Evolutionary conservation across 768 basidiomycete species (phyloP), one percentile per base, ranked within the genome.

Genomic region (Auriscalpium vulgare): DNA sequence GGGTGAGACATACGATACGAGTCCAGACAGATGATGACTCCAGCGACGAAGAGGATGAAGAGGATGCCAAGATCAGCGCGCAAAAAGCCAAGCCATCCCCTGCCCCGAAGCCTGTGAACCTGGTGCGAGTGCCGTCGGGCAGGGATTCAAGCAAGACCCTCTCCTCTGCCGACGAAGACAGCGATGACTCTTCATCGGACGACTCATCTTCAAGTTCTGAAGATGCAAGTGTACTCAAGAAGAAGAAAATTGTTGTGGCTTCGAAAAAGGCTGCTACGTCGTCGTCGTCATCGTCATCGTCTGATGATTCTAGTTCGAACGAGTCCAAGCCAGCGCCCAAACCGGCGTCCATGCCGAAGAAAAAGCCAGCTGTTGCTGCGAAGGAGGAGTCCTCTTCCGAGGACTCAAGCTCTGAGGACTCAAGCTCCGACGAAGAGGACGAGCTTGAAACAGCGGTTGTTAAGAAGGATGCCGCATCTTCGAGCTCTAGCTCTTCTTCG

Each of bases 341-440:
- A 44, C 50, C 49, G 38, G n/a, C 51, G 37, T 19, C 54, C 17
- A 63, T 56, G 35, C 47, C 63, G 11, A 16, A 29, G 47, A 29
- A 29, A 29, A 29, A 5, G 2, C 29, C 29, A 29, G 29, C 29
- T 29, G 29, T 29, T 29, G 29, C 2, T 29, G 59, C 57, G 53
- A 56, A 21, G 10, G 50, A 45, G 19, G 46, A 46, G 1, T 14
- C 54, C 3, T 53, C 59, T 17, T 46, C 53, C 23, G 11, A 44
- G 7, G 49, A 23, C 13, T 59, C 63, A 17, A 59, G 43, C 50
- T 57, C 60, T 14, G 65, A 66, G 5, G 51, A 47, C 51, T 66
- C 69, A 10, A 58, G 51, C 55, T 60, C 62, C n/a, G 66, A 66
- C 59, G 51, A 55, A 10, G 37, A 46, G 16, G 51, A 53, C 37